These are phyloP conservation scores for Saccharomyces eubayanus DNA, from an alignment of 805 yeast species.

Conservation along the genomic window DNA sequence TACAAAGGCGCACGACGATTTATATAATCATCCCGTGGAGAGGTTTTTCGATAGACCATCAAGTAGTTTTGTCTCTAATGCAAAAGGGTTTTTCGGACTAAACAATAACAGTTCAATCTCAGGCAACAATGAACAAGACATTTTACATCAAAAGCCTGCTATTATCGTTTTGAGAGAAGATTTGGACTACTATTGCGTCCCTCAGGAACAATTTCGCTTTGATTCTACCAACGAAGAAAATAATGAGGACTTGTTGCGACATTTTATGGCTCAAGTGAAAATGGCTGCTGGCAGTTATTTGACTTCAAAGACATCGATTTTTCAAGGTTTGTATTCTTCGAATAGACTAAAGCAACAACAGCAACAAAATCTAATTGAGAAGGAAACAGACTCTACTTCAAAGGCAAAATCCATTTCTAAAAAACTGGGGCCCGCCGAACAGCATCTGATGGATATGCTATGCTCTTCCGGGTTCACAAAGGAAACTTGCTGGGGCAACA, in stretches of 20 bases:
- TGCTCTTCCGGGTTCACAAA: slow-evolving; percentile 76
- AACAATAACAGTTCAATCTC: slow-evolving; percentile 3
- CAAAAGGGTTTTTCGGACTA: slow-evolving; percentile 26
- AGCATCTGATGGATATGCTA: slow-evolving; percentile 88
- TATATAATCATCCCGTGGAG: slow-evolving; percentile 35
- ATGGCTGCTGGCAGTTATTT: slow-evolving; percentile 63
- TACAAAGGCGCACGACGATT: slow-evolving; percentile 56
- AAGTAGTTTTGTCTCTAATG: slow-evolving; percentile 12
- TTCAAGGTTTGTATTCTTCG: slow-evolving; percentile 55
- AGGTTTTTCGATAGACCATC: slow-evolving; percentile 31
- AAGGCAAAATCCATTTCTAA: slow-evolving; percentile 32
- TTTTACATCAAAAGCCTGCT: slow-evolving; percentile 74
- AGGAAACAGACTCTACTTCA: slow-evolving; percentile 37
- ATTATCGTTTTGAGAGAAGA: slow-evolving; percentile 90
- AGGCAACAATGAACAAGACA: slow-evolving; percentile 45
- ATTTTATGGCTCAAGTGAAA: slow-evolving; percentile 60
- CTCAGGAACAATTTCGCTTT: slow-evolving; percentile 39
- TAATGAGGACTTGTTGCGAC: slow-evolving; percentile 27
- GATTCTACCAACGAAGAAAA: slow-evolving; percentile 33
- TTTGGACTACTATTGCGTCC: slow-evolving; percentile 85
- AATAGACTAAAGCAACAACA: slow-evolving; percentile 26
- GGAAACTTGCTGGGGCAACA: slow-evolving; percentile 73
- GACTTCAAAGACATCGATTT: slow-evolving; percentile 49
- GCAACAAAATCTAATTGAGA: background rate
- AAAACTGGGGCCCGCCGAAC: slow-evolving; percentile 79